Evolutionary conservation across 108 stramenopile genomes (phyloP), one percentile per base, ranked within the genome.

Genomic region (Skeletonema marinoi): DNA sequence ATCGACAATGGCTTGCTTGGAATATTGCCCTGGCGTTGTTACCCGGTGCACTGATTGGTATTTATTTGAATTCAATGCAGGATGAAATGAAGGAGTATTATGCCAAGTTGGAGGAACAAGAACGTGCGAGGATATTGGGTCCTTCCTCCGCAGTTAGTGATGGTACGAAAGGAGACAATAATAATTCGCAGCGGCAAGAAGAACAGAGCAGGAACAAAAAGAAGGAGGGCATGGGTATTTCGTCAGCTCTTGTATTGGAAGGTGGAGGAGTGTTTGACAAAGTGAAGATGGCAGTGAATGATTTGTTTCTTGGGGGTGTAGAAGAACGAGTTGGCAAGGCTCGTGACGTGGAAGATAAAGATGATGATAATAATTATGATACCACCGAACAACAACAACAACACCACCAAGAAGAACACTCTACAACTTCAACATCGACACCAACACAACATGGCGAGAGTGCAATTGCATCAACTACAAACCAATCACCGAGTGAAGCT

Each of bases 31-130:
- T 81, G 17, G 80, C 80, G 7, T 68, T 74, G 14, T 39, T 71
- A 32, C 80, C 80, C 19, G 80, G 80, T 17, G 31, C 51, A 6
- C 0, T 74, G 12, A 36, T 81, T 31, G 68, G 68, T 56, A 42
- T 74, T 56, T 70, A 66, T 35, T 71, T 66, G 42, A 25, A 42
- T 39, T 81, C 64, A 14, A 62, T 69, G 73, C 69, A 81, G 32
- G 80, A 81, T 39, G 80, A 81, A 59, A 75, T 70, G 73, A 74
- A 65, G 42, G 73, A 74, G 65, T 81, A 66, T 70, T 81, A 71
- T 70, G 32, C 17, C 8, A 36, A 48, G 32, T 10, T 66, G 29
- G 74, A 81, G 51, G n/a, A 39, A 54, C 74, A 58, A 33, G 73
- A 81, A 32, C 48, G 70, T 19, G 73, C 65, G 38, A 65, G 60